Percentiles rank a stretch among this genome's conserved stretches.
Evolutionary conservation across 2,329 filamentous ascomycete species (phyloP).

Genomic region (Cytospora leucostoma): DNA sequence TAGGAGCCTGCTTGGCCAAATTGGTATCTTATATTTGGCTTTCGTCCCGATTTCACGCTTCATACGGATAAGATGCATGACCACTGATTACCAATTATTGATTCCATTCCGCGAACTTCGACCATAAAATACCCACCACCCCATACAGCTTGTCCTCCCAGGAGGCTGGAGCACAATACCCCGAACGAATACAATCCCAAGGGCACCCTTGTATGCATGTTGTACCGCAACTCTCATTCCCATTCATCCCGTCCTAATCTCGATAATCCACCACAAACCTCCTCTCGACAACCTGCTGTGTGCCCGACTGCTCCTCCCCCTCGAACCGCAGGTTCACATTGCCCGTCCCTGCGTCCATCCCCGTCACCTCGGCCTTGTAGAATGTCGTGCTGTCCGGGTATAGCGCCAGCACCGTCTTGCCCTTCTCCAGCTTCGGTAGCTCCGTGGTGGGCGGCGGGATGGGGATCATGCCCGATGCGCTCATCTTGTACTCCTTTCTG

Average conservation of each 20-base stretch:
- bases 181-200: neutral
- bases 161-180: too few species aligned
- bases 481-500: slow-evolving; percentile 69
- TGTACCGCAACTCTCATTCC: neutral
- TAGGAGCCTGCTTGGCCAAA: neutral
- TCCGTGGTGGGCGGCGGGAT: slow-evolving; percentile 62
- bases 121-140: too few species aligned
- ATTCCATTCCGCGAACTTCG: too few species aligned
- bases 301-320: slow-evolving; percentile 73
- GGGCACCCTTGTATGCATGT: neutral
- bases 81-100: neutral
- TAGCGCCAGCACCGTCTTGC: slow-evolving; percentile 73
- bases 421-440: slow-evolving; percentile 63
- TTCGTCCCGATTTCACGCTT: neutral
- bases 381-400: slow-evolving; percentile 86
- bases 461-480: slow-evolving; percentile 73
- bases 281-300: slow-evolving; percentile 73
- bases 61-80: neutral
- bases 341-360: slow-evolving; percentile 54
- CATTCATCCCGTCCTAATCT: slow-evolving; percentile 23
- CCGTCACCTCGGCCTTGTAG: slow-evolving; percentile 80
- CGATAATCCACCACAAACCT: slow-evolving; percentile 77
- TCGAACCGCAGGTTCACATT: slow-evolving; percentile 74
- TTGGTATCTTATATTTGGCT: neutral
- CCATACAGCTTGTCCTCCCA: too few species aligned